Evolutionary conservation across 352 stramenopile genomes (phyloP).

Genomic region (Phytophthora cactorum): DNA sequence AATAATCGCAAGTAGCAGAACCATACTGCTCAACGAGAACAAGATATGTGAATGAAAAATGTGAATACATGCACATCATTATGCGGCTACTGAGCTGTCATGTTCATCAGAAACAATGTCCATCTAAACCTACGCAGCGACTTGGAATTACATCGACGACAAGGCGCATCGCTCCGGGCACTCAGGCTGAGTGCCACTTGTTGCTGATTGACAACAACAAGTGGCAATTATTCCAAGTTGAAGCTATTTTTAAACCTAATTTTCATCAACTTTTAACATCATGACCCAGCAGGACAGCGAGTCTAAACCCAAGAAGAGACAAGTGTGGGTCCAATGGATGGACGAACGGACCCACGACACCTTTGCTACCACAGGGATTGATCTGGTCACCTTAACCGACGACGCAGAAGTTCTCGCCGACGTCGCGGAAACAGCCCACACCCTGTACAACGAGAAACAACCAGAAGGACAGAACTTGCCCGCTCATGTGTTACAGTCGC

Average conservation of each 20-base stretch:
- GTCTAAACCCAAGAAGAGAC: neutral
- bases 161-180: no score
- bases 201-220: no score
- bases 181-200: no score
- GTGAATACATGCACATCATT: neutral
- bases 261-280: neutral
- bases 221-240: no score
- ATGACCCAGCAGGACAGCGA: neutral
- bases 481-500: neutral
- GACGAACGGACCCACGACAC: neutral
- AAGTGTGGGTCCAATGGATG: neutral
- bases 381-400: neutral
- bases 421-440: neutral
- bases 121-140: no score
- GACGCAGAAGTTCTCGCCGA: neutral
- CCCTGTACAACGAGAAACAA: neutral
- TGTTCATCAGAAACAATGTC: no score
- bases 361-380: neutral
- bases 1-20: conserved; percentile 17
- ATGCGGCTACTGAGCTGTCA: no score
- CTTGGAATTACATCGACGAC: no score
- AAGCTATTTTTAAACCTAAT: no score
- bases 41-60: conserved; percentile 7
- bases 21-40: conserved; percentile 4
- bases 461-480: neutral